Conservation (phyloP, 106 monocot species). For the Dioscorea dumetorum region DNA sequence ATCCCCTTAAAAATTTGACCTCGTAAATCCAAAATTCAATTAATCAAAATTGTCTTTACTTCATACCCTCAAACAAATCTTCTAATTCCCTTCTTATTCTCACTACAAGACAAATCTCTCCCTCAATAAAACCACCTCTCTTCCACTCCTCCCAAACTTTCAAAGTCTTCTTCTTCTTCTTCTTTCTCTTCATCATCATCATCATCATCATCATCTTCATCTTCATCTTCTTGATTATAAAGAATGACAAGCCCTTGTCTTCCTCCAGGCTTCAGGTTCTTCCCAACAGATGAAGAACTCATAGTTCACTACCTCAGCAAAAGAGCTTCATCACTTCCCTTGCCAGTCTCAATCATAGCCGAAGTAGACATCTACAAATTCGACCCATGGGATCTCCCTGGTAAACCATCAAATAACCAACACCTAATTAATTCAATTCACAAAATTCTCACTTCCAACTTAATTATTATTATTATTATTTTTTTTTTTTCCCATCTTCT, state of each 20-base stretch:
- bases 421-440: too few relatives aligned
- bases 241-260: conserved; percentile 1
- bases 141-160: not conserved
- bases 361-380: conserved; percentile 12
- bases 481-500: too few relatives aligned
- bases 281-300: conserved; percentile 11
- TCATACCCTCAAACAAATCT: too few relatives aligned
- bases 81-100: not conserved
- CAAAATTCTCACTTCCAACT: too few relatives aligned
- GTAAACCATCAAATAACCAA: not conserved
- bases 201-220: too few relatives aligned
- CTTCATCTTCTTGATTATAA: too few relatives aligned
- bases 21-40: too few relatives aligned
- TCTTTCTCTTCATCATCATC: too few relatives aligned
- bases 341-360: conserved; percentile 8
- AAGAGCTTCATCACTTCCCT: not conserved
- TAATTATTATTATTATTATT: too few relatives aligned
- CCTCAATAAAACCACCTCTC: not conserved
- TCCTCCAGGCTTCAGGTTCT: conserved; percentile 10
- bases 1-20: too few relatives aligned
- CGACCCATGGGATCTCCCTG: conserved; percentile 12
- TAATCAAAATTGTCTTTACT: too few relatives aligned
- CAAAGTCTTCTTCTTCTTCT: not conserved
- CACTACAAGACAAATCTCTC: not conserved
- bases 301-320: conserved; percentile 7